Base-by-base conservation (phyloP, 805 yeast genomes). In the Ascoidea tarda region DNA sequence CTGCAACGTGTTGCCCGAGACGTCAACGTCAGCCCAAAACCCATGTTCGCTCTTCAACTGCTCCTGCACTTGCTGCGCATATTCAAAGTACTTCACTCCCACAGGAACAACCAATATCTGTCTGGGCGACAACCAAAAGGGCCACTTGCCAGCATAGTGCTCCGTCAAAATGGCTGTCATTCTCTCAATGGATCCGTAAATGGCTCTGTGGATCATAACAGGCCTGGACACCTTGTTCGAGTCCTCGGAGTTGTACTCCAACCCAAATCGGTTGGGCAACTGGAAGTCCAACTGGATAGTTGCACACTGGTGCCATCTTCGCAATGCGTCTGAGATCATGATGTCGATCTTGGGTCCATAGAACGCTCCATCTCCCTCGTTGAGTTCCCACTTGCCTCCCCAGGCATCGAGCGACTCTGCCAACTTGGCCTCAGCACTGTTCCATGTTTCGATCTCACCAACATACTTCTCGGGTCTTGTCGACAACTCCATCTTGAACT, bases 51-150 rank as follows among this genome's bases (percentile, higher is more conserved):
- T 33, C 65, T 84, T 82, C 66, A 84, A 73, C 59, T 69, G 68
- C 63, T 84, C 79, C 63, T 82, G 81, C 59, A 93, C 85, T 61
- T 79, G 73, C 68, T 84, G 82, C 47, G 98, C 99, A 65, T 93
- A 93, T 59, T 83, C 96, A 64, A 76, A 81, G 75, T 84, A 91
- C 69, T 87, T 88, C 58, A 86, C 95, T 65, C 96, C 97, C 62
- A 93, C 97, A 61, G 99, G 99, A 33, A 93, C 93, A 63, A 93
- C 95, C 62, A 91, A 75, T 54, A 91, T 79, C 74, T 93, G 99
- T 75, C 99, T 85, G 64, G 99, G 99, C n/a, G 98, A 90, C 66
- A 93, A 77, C 99, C 99, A 93, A 78, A 93, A 87, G 65, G 99
- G 99, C 99, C 99, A 93, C 69, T 89, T 93, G 64, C 99, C 99